Evolutionary conservation across 2,329 filamentous ascomycete genomes (phyloP).

Genomic region (Alternaria postmessia): DNA sequence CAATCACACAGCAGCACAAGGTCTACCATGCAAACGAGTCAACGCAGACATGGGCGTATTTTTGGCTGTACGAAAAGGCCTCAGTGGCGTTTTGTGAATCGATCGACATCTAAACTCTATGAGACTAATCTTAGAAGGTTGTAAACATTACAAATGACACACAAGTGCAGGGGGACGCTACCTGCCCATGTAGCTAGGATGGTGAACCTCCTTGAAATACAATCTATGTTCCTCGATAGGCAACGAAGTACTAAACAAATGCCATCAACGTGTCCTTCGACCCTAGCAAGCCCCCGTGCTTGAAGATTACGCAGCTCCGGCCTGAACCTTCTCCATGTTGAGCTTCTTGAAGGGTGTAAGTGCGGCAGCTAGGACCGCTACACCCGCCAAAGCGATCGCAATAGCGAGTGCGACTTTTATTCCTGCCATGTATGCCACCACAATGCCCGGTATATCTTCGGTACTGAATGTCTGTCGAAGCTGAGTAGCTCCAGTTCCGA

Average conservation of each 20-base stretch:
- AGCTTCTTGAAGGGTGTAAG: constrained; percentile 1
- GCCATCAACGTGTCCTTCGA: not conserved
- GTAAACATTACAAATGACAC: too few relatives aligned
- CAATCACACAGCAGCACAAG: not conserved
- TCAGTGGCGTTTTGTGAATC: not conserved
- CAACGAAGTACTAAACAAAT: not conserved
- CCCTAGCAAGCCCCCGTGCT: not conserved
- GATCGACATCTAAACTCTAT: not conserved
- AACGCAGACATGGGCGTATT: not conserved
- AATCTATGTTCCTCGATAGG: not conserved
- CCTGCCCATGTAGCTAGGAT: not conserved
- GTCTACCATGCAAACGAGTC: not conserved
- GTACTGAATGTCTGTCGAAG: constrained; percentile 33
- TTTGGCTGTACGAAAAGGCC: not conserved
- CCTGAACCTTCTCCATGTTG: constrained; percentile 5
- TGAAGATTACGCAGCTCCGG: not conserved
- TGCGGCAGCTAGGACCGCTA: not conserved
- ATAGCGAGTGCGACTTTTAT: constrained; percentile 19
- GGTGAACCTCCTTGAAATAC: not conserved
- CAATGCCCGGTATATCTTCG: constrained; percentile 10
- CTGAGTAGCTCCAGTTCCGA: constrained; percentile 53
- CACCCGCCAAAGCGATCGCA: constrained; percentile 4
- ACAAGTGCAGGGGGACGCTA: not conserved
- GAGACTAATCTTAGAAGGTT: not conserved
- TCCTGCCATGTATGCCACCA: constrained; percentile 21